Evolutionary conservation across 345 rosid genomes (phyloP), one percentile per base, ranked within the genome.

Genomic region (Hypericum androsaemum): DNA sequence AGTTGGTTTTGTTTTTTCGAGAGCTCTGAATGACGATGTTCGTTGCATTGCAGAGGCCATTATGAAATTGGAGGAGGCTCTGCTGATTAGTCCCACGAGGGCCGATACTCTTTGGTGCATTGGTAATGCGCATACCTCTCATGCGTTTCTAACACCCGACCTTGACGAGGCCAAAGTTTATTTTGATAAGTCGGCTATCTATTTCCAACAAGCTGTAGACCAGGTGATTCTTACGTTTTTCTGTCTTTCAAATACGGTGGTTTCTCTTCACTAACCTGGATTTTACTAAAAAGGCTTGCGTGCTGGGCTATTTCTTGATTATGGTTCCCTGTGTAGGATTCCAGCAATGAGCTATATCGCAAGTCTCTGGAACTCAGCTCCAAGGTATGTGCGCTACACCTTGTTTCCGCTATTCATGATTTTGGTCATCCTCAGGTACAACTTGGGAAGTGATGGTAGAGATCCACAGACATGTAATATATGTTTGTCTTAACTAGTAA

Each of bases 1-100:
- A n/a, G 48, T 8, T 44, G 47, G 7, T 6, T 6, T 12, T 13
- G 5, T 7, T 39, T 10, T 15, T 32, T 45, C 12, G 8, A 10
- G 37, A 5, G 2, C 15, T 37, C 5, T 22, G 10, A 47, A 17
- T 57, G 40, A 10, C 17, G 49, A 5, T 41, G 6, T 55, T 54
- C 22, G 36, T 12, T 13, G 36, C 14, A 48, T 7, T 32, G 7
- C 49, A 66, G 71, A 66, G 5, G 61, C 65, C 2, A 52, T 61
- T 40, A 56, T 62, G 12, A 66, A 56, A 47, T 45, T 66, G 12
- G 66, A 66, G 53, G 66, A 66, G 50, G 65, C 71, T 8, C 36
- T 66, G 59, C 6, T 10, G 22, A 56, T 66, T 43, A 61, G 44
- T 45, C 71, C 71, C 8, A 11, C 43, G 1, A 64, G 41, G 43